phyloP scores from a whole-genome alignment of 129 eudicot genomes.

The Tagetes patula region DNA sequence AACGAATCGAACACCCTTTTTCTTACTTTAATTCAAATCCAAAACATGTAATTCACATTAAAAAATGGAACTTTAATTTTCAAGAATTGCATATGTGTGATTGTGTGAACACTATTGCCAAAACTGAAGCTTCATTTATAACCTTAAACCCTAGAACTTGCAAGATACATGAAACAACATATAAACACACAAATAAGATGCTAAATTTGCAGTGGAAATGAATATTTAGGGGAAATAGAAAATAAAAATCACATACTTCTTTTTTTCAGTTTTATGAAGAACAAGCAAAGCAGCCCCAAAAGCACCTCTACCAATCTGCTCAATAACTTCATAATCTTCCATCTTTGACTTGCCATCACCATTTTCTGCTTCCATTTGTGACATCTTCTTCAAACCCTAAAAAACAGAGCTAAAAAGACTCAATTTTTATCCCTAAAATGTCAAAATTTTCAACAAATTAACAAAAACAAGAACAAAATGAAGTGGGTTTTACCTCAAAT shows the following conservation, averaged over 20 bases:
- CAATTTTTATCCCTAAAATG: constrained; percentile 12
- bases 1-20: background rate
- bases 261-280: constrained; percentile 76
- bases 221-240: background rate
- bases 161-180: constrained; percentile 5
- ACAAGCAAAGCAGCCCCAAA: constrained; percentile 94
- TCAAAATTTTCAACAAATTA: too few species aligned
- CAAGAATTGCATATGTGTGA: constrained; percentile 7
- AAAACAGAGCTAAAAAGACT: background rate
- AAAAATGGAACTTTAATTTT: background rate
- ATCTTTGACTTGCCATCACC: constrained; percentile 64
- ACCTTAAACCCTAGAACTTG: constrained; percentile 24
- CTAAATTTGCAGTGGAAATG: too few species aligned
- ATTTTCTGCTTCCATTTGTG: constrained; percentile 54
- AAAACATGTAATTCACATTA: constrained; percentile 12
- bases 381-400: constrained; percentile 30
- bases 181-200: constrained; percentile 21
- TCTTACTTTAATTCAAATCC: background rate
- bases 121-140: constrained; percentile 14
- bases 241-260: constrained; percentile 49
- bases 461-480: constrained; percentile 22
- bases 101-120: background rate
- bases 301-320: constrained; percentile 98
- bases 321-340: constrained; percentile 87
- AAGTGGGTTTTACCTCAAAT: constrained; percentile 34